Base-by-base conservation (phyloP, 148 eudicot species). In the Cornus florida region DNA sequence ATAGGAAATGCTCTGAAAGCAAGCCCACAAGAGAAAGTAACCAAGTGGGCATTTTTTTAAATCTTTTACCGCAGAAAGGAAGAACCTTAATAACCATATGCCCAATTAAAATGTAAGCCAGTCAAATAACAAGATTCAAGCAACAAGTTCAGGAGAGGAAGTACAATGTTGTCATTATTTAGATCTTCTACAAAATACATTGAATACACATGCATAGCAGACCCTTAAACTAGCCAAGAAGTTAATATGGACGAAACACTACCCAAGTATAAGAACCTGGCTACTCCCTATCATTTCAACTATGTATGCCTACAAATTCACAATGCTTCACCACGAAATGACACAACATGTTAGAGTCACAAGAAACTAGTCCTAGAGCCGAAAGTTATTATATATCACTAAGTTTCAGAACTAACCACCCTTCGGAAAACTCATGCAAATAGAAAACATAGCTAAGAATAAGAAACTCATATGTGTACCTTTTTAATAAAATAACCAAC, bases 401-500 rank as follows among this genome's bases (percentile, higher is more conserved):
- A 43, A 43, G 48, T 0, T 2, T 43, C 2, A 43, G 11, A 62
- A 62, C 4, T n/a, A 62, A 20, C 8, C 24, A n/a, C 23, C 20
- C 24, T n/a, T 19, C 22, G 20, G 19, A 62, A 20, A n/a, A 62
- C 22, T 43, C 66, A 62, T 17, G 66, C 9, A 62, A 17, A 62
- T n/a, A 62, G 59, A 53, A 53, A 6, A 62, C 5, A 62, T 62
- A 62, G 23, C 66, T 4, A n/a, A 62, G 17, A 19, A 20, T 62
- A 14, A 62, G 20, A 62, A 62, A 62, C 17, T 14, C 14, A 53
- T 53, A 14, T 53, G 20, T 13, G 3, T 82, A 96, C 99, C 98
- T 92, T 92, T 77, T 86, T 90, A 22, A 90, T 88, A 69, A 93
- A 93, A 88, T 93, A 92, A 57, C 83, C 94, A 75, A 96, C 74